Evolutionary conservation across 257 asterid species (phyloP).

Genomic region (Salvia hispanica): DNA sequence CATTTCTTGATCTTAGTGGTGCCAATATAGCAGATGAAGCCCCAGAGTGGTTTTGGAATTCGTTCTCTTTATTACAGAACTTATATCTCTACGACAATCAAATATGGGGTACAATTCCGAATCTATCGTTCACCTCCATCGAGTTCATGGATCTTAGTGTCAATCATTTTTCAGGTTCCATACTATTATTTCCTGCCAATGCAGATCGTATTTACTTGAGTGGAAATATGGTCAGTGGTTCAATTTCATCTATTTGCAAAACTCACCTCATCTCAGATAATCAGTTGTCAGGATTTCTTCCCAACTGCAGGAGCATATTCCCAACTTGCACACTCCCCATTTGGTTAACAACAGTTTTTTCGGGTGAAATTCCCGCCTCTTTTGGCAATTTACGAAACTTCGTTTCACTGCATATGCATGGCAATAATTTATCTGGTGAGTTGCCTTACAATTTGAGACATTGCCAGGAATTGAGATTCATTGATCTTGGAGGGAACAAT

Average conservation of each 20-base stretch:
- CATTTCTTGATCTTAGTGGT: slow-evolving; percentile 30
- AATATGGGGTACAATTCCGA: slow-evolving; percentile 35
- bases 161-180: slow-evolving; percentile 37
- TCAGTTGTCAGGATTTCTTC: slow-evolving; percentile 22
- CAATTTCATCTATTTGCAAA: slow-evolving; percentile 35
- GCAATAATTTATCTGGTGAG: slow-evolving; percentile 16
- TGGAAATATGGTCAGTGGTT: slow-evolving; percentile 35
- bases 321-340: slow-evolving; percentile 1
- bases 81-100: slow-evolving; percentile 19
- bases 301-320: slow-evolving; percentile 24
- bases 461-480: slow-evolving; percentile 7
- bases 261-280: slow-evolving; percentile 23
- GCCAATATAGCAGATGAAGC: slow-evolving; percentile 36
- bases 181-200: slow-evolving; percentile 30
- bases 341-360: slow-evolving; percentile 31
- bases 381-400: slow-evolving; percentile 23
- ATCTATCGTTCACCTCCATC: slow-evolving; percentile 6
- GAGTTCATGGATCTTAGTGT: slow-evolving; percentile 24
- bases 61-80: neutral
- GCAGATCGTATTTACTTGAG: slow-evolving; percentile 8
- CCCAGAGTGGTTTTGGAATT: slow-evolving; percentile 41
- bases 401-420: neutral
- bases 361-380: slow-evolving; percentile 17
- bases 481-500: slow-evolving; percentile 24
- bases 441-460: slow-evolving; percentile 19